Evolutionary conservation across 2,329 filamentous ascomycete genomes (phyloP), one percentile per base, ranked within the genome.

Genomic region (Xylaria digitata): DNA sequence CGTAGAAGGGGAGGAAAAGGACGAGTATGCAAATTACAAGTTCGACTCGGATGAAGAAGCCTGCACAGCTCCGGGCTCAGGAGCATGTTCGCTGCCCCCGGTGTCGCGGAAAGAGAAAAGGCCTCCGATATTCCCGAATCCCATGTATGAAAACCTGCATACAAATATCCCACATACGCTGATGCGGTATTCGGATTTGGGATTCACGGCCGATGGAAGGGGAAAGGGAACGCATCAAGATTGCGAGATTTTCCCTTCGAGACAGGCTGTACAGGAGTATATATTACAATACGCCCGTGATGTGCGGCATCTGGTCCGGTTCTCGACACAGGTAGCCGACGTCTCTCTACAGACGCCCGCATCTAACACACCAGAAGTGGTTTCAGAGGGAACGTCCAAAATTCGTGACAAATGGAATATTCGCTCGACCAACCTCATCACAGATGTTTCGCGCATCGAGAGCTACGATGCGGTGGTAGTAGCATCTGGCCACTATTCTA

Each of bases 111-210:
- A 40, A 15, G 58, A 69, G 52, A 71, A 50, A 65, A 55, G 69
- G 8, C 75, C 85, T 0, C 86, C 90, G 6, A 78, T 89, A 2
- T 97, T 95, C 74, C 84, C 92, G n/a, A 93, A 92, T 19, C 92
- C 94, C 2, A 87, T 97, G 80, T 97, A 97, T 78, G 88, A 93
- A 54, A 81, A 85, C 26, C 82, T 97, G 17, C 90, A 97, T 75
- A 94, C 94, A 23, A 98, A 98, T 77, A 94, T 97, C 54, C 92
- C 94, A 0, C 88, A 91, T 66, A 83, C 84, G 0, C 77, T 97
- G 59, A 98, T 98, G 95, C 82, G 85, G 3, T 97, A 90, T 77
- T 90, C 90, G 4, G 91, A 95, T 71, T 81, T 87, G 6, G 77
- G 85, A 0, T 96, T 96, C 74, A 84, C 87, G 0, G 74, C 83